phyloP scores from a whole-genome alignment of 106 monocot species.

The Apostasia shenzhenica region DNA sequence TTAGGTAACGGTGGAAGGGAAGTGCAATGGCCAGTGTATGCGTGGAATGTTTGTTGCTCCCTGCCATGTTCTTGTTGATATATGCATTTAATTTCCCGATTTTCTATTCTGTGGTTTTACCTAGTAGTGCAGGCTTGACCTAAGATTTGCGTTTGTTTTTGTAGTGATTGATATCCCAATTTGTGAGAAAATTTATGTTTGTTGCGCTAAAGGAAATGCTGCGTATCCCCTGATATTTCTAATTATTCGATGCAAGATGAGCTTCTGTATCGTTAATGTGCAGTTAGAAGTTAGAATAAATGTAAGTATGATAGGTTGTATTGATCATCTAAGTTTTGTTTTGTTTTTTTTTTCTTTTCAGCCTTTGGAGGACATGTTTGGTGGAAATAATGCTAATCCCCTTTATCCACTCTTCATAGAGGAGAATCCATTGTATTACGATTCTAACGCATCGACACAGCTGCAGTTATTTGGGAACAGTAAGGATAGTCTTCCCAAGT shows the following conservation, averaged over 20 bases:
- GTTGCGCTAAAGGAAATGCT: too few relatives aligned
- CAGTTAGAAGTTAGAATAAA: neutral
- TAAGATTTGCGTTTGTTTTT: neutral
- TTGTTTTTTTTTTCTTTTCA: neutral
- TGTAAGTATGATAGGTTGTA: neutral
- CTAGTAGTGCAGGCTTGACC: too few relatives aligned
- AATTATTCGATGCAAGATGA: neutral
- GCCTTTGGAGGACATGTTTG: slow-evolving; percentile 22
- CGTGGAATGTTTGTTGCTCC: neutral
- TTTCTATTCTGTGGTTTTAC: neutral
- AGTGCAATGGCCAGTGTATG: neutral
- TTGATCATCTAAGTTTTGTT: neutral
- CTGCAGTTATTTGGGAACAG: slow-evolving; percentile 36
- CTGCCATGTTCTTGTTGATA: neutral
- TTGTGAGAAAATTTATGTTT: neutral
- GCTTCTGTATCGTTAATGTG: neutral
- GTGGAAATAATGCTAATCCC: slow-evolving; percentile 24
- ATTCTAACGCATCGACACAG: slow-evolving; percentile 40
- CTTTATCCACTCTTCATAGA: slow-evolving; percentile 24
- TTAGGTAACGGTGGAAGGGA: neutral
- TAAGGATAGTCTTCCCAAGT: neutral
- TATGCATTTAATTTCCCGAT: neutral
- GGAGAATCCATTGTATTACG: slow-evolving; percentile 35
- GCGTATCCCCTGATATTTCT: neutral
- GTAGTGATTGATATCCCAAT: neutral